These are phyloP conservation scores for Rhizophora mangle DNA, from an alignment of 345 rosid genomes.

Conservation along the genomic window DNA sequence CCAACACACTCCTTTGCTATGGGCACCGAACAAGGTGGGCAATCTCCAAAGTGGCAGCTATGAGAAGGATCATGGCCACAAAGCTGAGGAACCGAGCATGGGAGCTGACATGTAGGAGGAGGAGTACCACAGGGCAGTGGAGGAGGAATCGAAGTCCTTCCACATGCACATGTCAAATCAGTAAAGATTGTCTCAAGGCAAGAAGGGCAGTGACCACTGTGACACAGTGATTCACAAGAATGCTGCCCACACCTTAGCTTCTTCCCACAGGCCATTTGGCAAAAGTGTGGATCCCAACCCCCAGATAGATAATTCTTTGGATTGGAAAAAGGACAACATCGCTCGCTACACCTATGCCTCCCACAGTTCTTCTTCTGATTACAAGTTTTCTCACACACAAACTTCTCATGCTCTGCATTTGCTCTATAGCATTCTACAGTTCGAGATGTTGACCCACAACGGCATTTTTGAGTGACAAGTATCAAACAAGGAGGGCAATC, in stretches of 20 bases:
- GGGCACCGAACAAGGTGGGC: slow-evolving; percentile 93
- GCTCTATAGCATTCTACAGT: slow-evolving; percentile 70
- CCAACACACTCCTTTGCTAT: slow-evolving; percentile 89
- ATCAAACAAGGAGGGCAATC: slow-evolving; percentile 71
- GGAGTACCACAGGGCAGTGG: slow-evolving; percentile 95
- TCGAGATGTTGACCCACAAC: slow-evolving; percentile 71
- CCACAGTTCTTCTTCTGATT: slow-evolving; percentile 86
- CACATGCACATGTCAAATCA: slow-evolving; percentile 92
- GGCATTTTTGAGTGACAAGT: slow-evolving; percentile 69
- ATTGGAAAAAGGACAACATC: slow-evolving; percentile 84
- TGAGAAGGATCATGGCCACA: slow-evolving; percentile 93
- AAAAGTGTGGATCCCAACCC: slow-evolving; percentile 81
- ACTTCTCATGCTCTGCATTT: slow-evolving; percentile 45
- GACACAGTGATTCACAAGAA: slow-evolving; percentile 81
- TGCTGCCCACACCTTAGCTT: slow-evolving; percentile 91
- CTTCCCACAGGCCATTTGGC: slow-evolving; percentile 87
- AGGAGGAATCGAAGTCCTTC: slow-evolving; percentile 88
- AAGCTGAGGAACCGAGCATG: slow-evolving; percentile 70
- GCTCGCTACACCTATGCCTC: slow-evolving; percentile 88
- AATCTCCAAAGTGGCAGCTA: slow-evolving; percentile 94
- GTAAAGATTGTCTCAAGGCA: slow-evolving; percentile 84
- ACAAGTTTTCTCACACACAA: slow-evolving; percentile 77
- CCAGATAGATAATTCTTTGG: slow-evolving; percentile 37
- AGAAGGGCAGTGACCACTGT: slow-evolving; percentile 94
- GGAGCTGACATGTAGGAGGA: slow-evolving; percentile 79